A percentile compares a stretch with the other conserved stretches of the same genome.
Conservation (phyloP, 768 basidiomycete genomes). For the Naganishia onofrii region DNA sequence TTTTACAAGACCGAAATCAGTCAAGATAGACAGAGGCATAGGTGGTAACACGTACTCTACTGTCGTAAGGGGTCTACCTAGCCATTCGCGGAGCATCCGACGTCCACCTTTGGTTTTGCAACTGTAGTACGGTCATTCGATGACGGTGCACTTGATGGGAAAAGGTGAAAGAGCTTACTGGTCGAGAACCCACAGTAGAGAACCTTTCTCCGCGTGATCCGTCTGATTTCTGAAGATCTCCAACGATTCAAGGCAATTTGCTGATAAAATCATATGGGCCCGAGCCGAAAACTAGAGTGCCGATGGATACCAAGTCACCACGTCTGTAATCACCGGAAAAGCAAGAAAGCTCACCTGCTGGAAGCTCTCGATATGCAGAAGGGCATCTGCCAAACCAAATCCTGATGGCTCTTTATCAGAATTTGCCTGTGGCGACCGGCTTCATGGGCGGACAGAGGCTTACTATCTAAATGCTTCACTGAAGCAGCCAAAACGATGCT, state of each 20-base stretch:
- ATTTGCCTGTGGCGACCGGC: background rate
- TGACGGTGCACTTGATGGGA: background rate
- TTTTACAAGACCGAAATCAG: conserved; percentile 44
- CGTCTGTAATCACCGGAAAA: background rate
- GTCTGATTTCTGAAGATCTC: conserved; percentile 93
- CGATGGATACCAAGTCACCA: conserved; percentile 42
- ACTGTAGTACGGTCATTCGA: conserved; percentile 53
- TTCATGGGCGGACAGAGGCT: background rate
- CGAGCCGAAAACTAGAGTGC: conserved; percentile 64
- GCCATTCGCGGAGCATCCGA: conserved; percentile 72
- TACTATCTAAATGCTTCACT: conserved; percentile 48
- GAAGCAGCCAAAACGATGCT: conserved; percentile 32
- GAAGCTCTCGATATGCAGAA: conserved; percentile 76
- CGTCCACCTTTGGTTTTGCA: conserved; percentile 85
- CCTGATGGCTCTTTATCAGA: background rate
- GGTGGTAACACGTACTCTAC: background rate
- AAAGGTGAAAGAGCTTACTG: conserved; percentile 34
- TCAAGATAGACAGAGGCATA: no score
- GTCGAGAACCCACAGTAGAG: conserved; percentile 81
- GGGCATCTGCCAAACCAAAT: conserved; percentile 75
- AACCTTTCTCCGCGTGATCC: conserved; percentile 68
- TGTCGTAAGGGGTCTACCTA: conserved; percentile 68
- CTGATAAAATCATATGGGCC: conserved; percentile 80
- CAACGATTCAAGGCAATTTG: conserved; percentile 81
- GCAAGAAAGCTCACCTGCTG: conserved; percentile 40